Evolutionary conservation across 2,329 filamentous ascomycete genomes (phyloP), one percentile per base, ranked within the genome.

Genomic region (Penicillium sp.): DNA sequence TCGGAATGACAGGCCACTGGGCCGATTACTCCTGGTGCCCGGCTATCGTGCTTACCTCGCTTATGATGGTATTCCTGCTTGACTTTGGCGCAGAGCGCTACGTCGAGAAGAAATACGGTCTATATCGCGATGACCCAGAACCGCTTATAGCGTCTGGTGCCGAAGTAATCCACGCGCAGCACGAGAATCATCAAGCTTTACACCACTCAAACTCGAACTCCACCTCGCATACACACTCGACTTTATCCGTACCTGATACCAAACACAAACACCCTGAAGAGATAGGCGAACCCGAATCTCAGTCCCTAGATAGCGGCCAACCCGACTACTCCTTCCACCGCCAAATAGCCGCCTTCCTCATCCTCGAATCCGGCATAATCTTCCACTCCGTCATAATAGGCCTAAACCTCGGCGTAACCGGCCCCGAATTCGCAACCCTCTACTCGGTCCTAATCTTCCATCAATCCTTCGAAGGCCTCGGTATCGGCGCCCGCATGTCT

Each of bases 351-450:
- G 78, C 69, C 20, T 78, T 71, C 67, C 71, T 79, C 28, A 79
- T 80, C 43, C 79, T 85, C 25, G 86, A 87, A 70, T 87, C 81
- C 66, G 85, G 86, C 61, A 82, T 88, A 61, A 82, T 88, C 56
- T 87, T 88, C 75, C 86, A 88, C 75, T 85, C 82, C 3, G 81
- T 88, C 51, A 86, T 88, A 69, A 87, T 88, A 61, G 86, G 86
- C 1, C 78, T 88, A 55, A 88, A 85, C 55, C 76, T 88, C 10
- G 86, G 83, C 8, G 84, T 86, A n/a, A 79, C 82, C 0, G 82
- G 84, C 25, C 72, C 80, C 0, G 85, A 87, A 49, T 88, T 88
- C 73, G 71, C 76, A 35, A 82, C 83, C 0, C 77, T 88, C 1
- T 86, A 86, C 69, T 81, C 83, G 2, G 85, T 87, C 41, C 77